A percentile compares a stretch with the other conserved stretches of the same genome.
Evolutionary conservation across 441 rosid genomes (phyloP).

Genomic region (Lepidium campestre): DNA sequence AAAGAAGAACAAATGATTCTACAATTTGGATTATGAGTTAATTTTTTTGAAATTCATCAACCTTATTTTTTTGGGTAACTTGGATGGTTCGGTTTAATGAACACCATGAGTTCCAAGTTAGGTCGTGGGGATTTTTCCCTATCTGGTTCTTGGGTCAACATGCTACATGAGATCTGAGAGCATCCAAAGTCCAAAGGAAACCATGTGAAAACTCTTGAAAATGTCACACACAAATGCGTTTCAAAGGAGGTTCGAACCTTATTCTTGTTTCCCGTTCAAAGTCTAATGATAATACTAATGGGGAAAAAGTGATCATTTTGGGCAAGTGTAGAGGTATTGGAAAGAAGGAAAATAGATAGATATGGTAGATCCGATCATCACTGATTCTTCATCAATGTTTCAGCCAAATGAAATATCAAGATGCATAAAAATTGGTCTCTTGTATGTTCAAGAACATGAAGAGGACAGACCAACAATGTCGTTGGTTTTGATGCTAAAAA

Average conservation of each 20-base stretch:
- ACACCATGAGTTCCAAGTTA: too few relatives aligned
- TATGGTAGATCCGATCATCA: constrained; percentile 34
- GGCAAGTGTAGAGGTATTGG: constrained; percentile 74
- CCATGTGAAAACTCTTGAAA: too few relatives aligned
- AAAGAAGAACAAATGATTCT: constrained; percentile 62
- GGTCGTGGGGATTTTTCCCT: too few relatives aligned
- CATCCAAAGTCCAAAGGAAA: too few relatives aligned
- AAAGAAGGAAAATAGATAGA: constrained; percentile 51
- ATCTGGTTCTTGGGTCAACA: too few relatives aligned
- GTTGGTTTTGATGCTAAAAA: constrained; percentile 54
- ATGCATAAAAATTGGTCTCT: constrained; percentile 71
- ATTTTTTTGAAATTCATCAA: too few relatives aligned
- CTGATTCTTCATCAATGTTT: constrained; percentile 21
- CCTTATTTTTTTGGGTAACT: too few relatives aligned
- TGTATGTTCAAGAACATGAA: constrained; percentile 70
- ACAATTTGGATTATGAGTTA: constrained; percentile 31
- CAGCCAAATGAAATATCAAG: constrained; percentile 44
- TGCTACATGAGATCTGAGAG: too few relatives aligned
- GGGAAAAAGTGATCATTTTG: neutral
- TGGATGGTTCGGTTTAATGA: too few relatives aligned
- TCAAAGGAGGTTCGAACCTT: too few relatives aligned
- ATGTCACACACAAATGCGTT: too few relatives aligned
- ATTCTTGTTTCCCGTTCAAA: neutral
- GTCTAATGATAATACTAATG: neutral
- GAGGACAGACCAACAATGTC: constrained; percentile 70